Evolutionary conservation across 2,329 filamentous ascomycete species (phyloP).

Genomic region (Colletotrichum tamarilloi): DNA sequence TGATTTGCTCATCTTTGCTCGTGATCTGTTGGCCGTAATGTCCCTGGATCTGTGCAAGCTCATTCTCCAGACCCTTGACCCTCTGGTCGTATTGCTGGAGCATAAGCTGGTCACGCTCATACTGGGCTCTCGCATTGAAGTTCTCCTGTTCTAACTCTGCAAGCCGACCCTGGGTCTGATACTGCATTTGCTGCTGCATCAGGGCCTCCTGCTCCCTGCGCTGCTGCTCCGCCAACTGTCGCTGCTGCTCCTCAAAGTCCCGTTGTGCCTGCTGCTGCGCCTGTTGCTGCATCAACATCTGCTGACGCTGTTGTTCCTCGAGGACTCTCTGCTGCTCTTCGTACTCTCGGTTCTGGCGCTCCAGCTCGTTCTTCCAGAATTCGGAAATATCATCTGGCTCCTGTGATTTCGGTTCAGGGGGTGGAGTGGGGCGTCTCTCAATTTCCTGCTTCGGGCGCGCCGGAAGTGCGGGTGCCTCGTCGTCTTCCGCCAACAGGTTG

Average conservation of each 20-base stretch:
- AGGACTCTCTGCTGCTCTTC: constrained; percentile 92
- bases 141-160: constrained; percentile 97
- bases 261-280: constrained; percentile 86
- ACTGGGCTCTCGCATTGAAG: constrained; percentile 91
- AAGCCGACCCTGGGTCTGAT: constrained; percentile 95
- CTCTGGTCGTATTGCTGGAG: constrained; percentile 95
- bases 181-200: constrained; percentile 86
- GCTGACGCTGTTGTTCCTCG: constrained; percentile 86
- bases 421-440: constrained; percentile 75
- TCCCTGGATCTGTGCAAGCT: constrained; percentile 82
- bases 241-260: constrained; percentile 97
- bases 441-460: constrained; percentile 82
- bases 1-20: constrained; percentile 95
- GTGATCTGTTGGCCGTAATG: constrained; percentile 87
- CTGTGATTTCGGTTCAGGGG: constrained; percentile 73
- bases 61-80: constrained; percentile 91
- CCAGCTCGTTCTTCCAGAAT: constrained; percentile 96
- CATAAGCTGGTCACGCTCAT: constrained; percentile 97
- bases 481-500: constrained; percentile 87
- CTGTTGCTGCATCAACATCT: constrained; percentile 84
- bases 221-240: constrained; percentile 88
- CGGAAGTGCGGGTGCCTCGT: constrained; percentile 84
- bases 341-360: constrained; percentile 92
- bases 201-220: constrained; percentile 91
- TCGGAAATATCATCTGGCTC: constrained; percentile 97